Conservation (phyloP, 2,329 filamentous ascomycete species). For the Cercospora beticola region DNA sequence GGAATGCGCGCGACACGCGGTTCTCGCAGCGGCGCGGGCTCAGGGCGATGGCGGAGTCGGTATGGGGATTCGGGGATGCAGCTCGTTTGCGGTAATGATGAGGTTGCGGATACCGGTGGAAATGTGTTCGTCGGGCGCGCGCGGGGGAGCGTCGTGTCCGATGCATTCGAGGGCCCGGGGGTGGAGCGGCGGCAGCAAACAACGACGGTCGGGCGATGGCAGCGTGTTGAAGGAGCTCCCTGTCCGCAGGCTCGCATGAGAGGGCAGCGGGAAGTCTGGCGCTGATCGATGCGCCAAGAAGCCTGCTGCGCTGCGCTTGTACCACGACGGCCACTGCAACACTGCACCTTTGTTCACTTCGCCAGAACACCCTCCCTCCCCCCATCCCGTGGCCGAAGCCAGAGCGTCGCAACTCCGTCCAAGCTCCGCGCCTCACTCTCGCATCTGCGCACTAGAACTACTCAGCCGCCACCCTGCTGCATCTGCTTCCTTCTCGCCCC, state of each 20-base stretch:
- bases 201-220: background rate
- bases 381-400: background rate
- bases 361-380: background rate
- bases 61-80: background rate
- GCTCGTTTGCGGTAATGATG: background rate
- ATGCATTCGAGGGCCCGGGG: background rate
- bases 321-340: background rate
- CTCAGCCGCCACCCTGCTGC: background rate
- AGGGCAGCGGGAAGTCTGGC: slow-evolving; percentile 2
- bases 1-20: slow-evolving; percentile 18
- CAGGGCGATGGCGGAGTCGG: background rate
- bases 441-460: background rate
- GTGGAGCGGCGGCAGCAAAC: background rate
- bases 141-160: background rate
- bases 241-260: background rate
- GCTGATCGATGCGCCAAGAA: slow-evolving; percentile 5
- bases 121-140: background rate
- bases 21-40: background rate
- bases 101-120: background rate
- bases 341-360: background rate
- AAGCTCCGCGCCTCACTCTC: slow-evolving; percentile 11
- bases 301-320: background rate
- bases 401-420: background rate
- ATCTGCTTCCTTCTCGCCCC: background rate
- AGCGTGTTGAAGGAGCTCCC: background rate